Conservation (phyloP, 2,329 filamentous ascomycete species). For the Aspergillus floridensis region DNA sequence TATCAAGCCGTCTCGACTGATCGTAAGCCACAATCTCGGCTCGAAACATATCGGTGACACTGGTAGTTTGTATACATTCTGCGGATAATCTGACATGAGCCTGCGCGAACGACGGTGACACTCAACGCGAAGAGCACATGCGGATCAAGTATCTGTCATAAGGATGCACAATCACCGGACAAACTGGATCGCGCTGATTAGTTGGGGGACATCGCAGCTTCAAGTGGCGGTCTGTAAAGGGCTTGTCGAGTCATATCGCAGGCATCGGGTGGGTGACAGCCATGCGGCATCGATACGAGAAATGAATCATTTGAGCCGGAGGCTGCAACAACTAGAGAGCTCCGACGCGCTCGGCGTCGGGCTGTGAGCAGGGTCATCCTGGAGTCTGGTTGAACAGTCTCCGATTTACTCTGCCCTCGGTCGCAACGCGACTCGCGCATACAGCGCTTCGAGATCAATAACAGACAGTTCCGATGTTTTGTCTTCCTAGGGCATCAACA, state of each 20-base stretch:
- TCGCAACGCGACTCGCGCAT: background rate
- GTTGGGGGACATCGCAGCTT: background rate
- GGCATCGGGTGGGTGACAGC: background rate
- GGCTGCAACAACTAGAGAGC: background rate
- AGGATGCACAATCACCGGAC: background rate
- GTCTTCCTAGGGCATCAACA: background rate
- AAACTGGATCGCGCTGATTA: background rate
- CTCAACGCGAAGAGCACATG: background rate
- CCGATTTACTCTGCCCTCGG: background rate
- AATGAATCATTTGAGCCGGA: background rate
- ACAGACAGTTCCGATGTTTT: background rate
- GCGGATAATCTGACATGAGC: background rate
- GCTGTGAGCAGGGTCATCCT: background rate
- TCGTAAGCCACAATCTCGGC: background rate
- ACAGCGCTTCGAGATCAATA: background rate
- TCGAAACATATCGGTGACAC: background rate
- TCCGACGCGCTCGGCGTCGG: background rate
- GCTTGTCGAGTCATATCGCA: background rate
- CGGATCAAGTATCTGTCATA: background rate
- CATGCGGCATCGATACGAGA: background rate
- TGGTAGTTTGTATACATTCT: background rate
- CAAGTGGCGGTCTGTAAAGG: background rate
- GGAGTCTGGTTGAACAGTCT: background rate
- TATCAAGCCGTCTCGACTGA: background rate
- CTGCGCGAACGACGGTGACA: background rate